Percentiles rank a stretch among this genome's conserved stretches.
Evolutionary conservation across 208 protist genomes (phyloP).

Genomic region (Acanthamoeba sp.): DNA sequence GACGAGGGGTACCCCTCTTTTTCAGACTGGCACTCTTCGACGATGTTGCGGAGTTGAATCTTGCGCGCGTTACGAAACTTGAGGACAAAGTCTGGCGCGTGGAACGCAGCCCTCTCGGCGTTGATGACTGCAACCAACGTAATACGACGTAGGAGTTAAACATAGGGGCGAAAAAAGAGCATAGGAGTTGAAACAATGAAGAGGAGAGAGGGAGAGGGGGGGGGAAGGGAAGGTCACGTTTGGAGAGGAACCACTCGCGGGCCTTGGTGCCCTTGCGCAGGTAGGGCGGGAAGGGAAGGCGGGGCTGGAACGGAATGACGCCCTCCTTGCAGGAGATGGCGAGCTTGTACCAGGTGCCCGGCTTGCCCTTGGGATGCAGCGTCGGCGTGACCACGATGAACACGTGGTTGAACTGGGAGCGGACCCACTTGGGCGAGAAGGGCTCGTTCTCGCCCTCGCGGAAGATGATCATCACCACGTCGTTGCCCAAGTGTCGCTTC

Average conservation of each 20-base stretch:
- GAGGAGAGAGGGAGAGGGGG: background rate
- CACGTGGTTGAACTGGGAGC: constrained; percentile 68
- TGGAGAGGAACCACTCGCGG: constrained; percentile 42
- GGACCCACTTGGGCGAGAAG: constrained; percentile 40
- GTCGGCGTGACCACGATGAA: constrained; percentile 14
- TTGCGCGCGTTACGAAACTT: constrained; percentile 54
- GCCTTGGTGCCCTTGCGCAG: constrained; percentile 34
- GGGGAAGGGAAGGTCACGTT: background rate
- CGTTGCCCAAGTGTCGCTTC: constrained; percentile 83
- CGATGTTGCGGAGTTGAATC: constrained; percentile 66
- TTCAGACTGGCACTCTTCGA: constrained; percentile 41
- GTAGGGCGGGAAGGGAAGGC: constrained; percentile 55
- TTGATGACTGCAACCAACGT: constrained; percentile 20
- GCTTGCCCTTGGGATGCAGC: constrained; percentile 27
- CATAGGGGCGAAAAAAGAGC: background rate
- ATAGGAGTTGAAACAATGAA: background rate
- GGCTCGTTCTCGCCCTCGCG: constrained; percentile 76
- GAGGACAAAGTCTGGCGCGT: constrained; percentile 64
- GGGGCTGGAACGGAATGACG: constrained; percentile 52
- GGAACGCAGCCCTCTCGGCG: constrained; percentile 59
- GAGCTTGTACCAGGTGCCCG: constrained; percentile 43
- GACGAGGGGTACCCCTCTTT: background rate
- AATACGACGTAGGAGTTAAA: background rate
- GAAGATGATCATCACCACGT: constrained; percentile 83
- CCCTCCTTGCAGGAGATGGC: constrained; percentile 53